Evolutionary conservation across 345 rosid genomes (phyloP), one percentile per base, ranked within the genome.

Genomic region (Psidium guajava): DNA sequence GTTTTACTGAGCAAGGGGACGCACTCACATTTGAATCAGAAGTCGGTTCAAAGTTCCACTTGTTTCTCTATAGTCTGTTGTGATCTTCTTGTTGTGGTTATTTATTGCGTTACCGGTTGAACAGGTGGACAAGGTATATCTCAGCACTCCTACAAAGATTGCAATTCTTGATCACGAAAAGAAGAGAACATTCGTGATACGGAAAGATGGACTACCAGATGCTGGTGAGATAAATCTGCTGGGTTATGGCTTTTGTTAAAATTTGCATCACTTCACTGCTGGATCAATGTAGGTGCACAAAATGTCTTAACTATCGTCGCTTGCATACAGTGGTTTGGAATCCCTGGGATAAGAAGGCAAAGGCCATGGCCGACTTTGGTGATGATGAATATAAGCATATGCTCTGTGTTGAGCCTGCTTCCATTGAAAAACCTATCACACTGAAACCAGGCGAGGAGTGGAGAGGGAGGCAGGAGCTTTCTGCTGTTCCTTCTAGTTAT

Each of bases 141-240:
- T 95, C 83, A 93, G 95, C 85, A 94, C 97, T 64, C 98, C 98
- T 40, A 93, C 98, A 58, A 96, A 96, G 92, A 95, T 94, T 88
- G 98, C 99, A 25, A 95, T 97, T 58, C 85, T 96, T 89, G 99
- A 97, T 89, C 99, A 96, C 51, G 98, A 95, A 88, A 95, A 93
- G 93, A 97, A 97, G 93, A 93, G 98, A 88, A 97, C 99, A 50
- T 95, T 96, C 82, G 98, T 96, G 69, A 52, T 97, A 82, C 96
- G 97, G 88, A 97, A 97, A 89, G 98, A 97, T 86, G 99, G 99
- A 61, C 96, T 97, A 89, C 96, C 98, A 54, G 98, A 95, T 93
- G 98, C 98, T 82, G 99, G 99, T 95, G 89, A 94, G 91, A 82
- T 82, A 54, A 58, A 59, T 82, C 74, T 82, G 47, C 42, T 54